These are phyloP conservation scores for Beverwykella pulmonaria DNA, from an alignment of 495 filamentous ascomycete species.

Conservation along the genomic window DNA sequence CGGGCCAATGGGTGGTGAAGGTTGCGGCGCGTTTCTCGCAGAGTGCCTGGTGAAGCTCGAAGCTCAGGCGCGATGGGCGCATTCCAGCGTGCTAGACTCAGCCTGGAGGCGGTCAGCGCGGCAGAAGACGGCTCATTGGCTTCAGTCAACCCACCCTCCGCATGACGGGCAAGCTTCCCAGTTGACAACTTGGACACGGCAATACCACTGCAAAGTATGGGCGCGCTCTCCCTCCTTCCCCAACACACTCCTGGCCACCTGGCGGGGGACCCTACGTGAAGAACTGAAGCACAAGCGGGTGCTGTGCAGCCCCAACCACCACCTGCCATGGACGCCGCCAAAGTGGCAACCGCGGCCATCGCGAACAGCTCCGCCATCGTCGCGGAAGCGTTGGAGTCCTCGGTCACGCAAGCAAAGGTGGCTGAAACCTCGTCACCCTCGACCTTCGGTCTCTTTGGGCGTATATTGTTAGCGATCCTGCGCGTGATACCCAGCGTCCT, in stretches of 20 bases:
- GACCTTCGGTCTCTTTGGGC: slow-evolving; percentile 43
- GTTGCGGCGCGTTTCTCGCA: slow-evolving; percentile 20
- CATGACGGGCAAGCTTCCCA: neutral
- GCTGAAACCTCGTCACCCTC: slow-evolving; percentile 27
- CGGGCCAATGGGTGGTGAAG: slow-evolving; percentile 24
- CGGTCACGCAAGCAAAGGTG: slow-evolving; percentile 3
- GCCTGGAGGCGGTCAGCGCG: neutral
- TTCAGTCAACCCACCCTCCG: neutral
- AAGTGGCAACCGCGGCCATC: neutral
- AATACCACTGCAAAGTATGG: slow-evolving; percentile 2
- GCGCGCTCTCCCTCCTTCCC: neutral
- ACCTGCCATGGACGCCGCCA: slow-evolving; percentile 21
- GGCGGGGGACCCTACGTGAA: slow-evolving; percentile 9
- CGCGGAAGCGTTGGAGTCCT: neutral
- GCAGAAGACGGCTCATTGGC: neutral
- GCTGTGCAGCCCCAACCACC: no score
- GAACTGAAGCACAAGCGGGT: neutral
- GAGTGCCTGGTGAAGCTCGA: slow-evolving; percentile 2
- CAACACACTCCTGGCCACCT: neutral
- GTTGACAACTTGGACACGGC: neutral
- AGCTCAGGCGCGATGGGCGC: neutral
- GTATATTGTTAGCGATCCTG: slow-evolving; percentile 54
- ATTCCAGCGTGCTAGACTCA: neutral
- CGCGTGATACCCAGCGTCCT: slow-evolving; percentile 72
- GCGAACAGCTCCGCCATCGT: slow-evolving; percentile 15